phyloP scores from a whole-genome alignment of 371 early-diverging fungal species.

The Apophysomyces ossiformis region DNA sequence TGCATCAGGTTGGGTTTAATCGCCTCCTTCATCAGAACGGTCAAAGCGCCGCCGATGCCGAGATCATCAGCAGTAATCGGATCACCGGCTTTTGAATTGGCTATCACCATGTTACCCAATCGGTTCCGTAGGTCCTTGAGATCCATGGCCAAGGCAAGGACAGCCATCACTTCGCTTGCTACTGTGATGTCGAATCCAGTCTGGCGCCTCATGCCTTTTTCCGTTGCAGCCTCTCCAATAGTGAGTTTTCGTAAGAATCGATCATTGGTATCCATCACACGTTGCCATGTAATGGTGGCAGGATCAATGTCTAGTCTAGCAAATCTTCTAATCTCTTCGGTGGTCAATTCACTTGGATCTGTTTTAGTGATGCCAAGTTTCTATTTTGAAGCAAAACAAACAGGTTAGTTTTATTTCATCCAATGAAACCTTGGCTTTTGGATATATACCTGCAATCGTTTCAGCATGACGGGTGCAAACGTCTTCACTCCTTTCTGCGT shows the following conservation, averaged over 20 bases:
- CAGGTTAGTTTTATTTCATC: neutral
- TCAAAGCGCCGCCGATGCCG: slow-evolving; percentile 90
- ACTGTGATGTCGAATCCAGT: slow-evolving; percentile 96
- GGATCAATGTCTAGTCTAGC: slow-evolving; percentile 91
- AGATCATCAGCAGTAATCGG: slow-evolving; percentile 94
- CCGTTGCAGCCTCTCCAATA: slow-evolving; percentile 82
- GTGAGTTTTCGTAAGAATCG: slow-evolving; percentile 87
- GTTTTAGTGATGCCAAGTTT: slow-evolving; percentile 81
- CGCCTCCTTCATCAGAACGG: slow-evolving; percentile 95
- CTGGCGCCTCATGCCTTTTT: slow-evolving; percentile 78
- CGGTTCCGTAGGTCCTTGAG: slow-evolving; percentile 88
- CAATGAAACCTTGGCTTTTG: slow-evolving; percentile 22
- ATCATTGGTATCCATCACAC: slow-evolving; percentile 94
- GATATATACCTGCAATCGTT: slow-evolving; percentile 58
- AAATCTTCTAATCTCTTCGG: slow-evolving; percentile 75
- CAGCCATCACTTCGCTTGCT: slow-evolving; percentile 95
- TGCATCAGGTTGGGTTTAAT: slow-evolving; percentile 97
- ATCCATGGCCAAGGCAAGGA: slow-evolving; percentile 86
- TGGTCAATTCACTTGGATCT: slow-evolving; percentile 72
- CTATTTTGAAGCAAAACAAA: neutral
- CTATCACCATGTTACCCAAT: slow-evolving; percentile 94
- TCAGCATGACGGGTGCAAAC: slow-evolving; percentile 86
- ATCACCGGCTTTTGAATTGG: slow-evolving; percentile 76
- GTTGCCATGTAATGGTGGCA: slow-evolving; percentile 89
- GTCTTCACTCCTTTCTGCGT: slow-evolving; percentile 76